Percentiles rank a stretch among this genome's conserved stretches.
These are phyloP conservation scores for Penicillium antarcticum DNA, from an alignment of 495 filamentous ascomycete species.

Conservation along the genomic window DNA sequence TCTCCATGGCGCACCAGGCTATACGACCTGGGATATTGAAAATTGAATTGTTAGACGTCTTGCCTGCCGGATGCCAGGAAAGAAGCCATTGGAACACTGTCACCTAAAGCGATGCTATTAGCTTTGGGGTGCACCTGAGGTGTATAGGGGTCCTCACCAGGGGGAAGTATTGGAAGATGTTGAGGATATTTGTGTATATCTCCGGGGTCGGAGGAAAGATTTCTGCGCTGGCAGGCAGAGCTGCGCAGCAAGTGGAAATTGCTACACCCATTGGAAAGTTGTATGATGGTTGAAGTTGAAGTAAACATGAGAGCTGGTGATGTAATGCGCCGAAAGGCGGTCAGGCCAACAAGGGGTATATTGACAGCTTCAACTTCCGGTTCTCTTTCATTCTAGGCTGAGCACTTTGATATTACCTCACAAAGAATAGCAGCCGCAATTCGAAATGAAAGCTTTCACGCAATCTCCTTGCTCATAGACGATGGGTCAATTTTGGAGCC, in stretches of 20 bases:
- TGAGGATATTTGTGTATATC: slow-evolving; percentile 46
- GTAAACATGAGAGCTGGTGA: neutral
- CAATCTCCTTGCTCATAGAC: no score
- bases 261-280: slow-evolving; percentile 18
- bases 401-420: no score
- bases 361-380: no score
- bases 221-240: slow-evolving; percentile 19
- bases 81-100: slow-evolving; percentile 60
- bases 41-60: slow-evolving; percentile 68
- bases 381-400: no score
- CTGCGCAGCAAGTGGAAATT: slow-evolving; percentile 17
- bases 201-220: slow-evolving; percentile 51
- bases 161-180: slow-evolving; percentile 51
- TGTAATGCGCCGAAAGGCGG: neutral
- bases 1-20: slow-evolving; percentile 86
- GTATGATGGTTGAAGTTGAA: neutral
- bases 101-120: slow-evolving; percentile 32
- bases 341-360: neutral
- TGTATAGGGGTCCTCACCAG: slow-evolving; percentile 27
- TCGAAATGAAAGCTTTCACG: no score
- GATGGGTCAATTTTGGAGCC: no score
- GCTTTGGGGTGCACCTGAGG: neutral
- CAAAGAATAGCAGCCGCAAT: no score
- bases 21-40: slow-evolving; percentile 87
- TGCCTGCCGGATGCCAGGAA: slow-evolving; percentile 71